Conservation (phyloP, 306 rosid genomes). For the Myrica gale region DNA sequence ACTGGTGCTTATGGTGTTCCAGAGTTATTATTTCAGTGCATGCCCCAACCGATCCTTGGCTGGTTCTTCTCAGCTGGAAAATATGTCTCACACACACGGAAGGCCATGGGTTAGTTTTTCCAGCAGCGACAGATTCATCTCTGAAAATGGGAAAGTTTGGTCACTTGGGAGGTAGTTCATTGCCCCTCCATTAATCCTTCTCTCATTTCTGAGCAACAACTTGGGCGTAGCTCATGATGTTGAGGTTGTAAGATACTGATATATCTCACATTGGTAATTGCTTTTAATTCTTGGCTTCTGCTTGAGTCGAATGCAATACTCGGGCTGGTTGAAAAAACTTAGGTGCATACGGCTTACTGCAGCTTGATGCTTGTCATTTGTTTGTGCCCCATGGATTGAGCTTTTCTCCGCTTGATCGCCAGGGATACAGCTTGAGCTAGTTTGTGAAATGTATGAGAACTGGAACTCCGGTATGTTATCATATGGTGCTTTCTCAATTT, state of each 20-base stretch:
- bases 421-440: background rate
- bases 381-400: background rate
- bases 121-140: background rate
- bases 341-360: no score
- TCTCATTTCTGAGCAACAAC: background rate
- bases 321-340: no score
- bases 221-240: background rate
- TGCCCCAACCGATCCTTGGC: background rate
- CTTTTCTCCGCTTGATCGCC: background rate
- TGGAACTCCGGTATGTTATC: background rate
- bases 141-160: background rate
- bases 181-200: background rate
- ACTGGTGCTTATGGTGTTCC: slow-evolving; percentile 1
- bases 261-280: background rate
- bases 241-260: background rate
- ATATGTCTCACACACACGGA: background rate
- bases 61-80: background rate
- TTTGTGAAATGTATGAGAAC: background rate
- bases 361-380: background rate
- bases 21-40: background rate
- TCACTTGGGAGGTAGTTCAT: background rate
- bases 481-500: background rate
- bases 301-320: no score
- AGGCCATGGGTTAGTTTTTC: background rate
- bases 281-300: no score